Percentiles rank a stretch among this genome's conserved stretches.
Evolutionary conservation across 257 asterid species (phyloP).

Genomic region (Solanum commersonii): DNA sequence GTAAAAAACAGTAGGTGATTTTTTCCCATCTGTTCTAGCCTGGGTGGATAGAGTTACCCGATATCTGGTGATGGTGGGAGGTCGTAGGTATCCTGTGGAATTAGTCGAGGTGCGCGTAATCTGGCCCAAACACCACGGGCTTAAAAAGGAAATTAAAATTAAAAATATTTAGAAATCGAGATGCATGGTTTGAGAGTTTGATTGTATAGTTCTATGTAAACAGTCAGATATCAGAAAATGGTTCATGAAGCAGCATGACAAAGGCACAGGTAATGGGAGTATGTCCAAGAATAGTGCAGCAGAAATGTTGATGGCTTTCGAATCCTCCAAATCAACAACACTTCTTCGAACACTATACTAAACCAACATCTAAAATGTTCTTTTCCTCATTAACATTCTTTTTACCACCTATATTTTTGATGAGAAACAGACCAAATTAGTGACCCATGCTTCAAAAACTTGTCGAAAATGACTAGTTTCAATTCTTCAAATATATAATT

Average conservation of each 20-base stretch:
- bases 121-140: neutral
- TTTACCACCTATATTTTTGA: neutral
- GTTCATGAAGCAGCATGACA: conserved; percentile 70
- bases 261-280: conserved; percentile 45
- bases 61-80: neutral
- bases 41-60: neutral
- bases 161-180: neutral
- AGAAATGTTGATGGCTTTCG: no score
- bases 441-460: neutral
- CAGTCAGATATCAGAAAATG: conserved; percentile 96
- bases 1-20: neutral
- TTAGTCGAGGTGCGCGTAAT: neutral
- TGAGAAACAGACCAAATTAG: neutral
- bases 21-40: neutral
- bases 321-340: no score
- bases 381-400: neutral
- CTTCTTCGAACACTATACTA: neutral
- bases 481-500: no score
- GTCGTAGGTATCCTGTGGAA: neutral
- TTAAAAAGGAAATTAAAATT: no score
- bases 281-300: conserved; percentile 25
- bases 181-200: neutral
- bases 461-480: neutral
- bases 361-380: neutral
- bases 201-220: neutral